phyloP scores from a whole-genome alignment of 495 filamentous ascomycete species.

The Xylaria palmicola region DNA sequence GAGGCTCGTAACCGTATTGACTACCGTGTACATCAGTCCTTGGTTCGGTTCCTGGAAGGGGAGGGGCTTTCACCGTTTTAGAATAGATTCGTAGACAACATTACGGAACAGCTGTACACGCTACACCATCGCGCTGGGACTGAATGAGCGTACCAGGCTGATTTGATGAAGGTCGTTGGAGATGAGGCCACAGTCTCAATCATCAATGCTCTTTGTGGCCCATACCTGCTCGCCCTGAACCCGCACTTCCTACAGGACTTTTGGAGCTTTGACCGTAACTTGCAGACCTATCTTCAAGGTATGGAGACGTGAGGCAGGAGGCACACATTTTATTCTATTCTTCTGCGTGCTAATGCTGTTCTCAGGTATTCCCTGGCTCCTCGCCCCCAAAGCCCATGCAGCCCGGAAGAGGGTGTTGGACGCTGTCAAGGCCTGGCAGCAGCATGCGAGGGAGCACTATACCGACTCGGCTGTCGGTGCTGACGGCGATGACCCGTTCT shows the following conservation, averaged over 20 bases:
- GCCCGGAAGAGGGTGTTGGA: constrained; percentile 23
- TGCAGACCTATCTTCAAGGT: constrained; percentile 32
- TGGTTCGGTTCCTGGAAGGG: constrained; percentile 22
- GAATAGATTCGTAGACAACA: constrained; percentile 19
- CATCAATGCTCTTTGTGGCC: constrained; percentile 31
- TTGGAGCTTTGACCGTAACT: constrained; percentile 31
- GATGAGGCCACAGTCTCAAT: constrained; percentile 25
- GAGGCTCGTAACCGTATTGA: constrained; percentile 28
- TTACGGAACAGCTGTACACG: constrained; percentile 18
- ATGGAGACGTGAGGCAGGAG: background rate
- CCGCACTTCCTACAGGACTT: constrained; percentile 30
- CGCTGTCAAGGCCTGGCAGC: constrained; percentile 29
- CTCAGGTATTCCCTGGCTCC: constrained; percentile 25
- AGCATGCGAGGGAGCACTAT: constrained; percentile 28
- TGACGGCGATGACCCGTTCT: constrained; percentile 33
- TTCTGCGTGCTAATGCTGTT: background rate
- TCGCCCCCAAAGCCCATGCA: constrained; percentile 26
- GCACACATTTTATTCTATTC: no score
- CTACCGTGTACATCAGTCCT: constrained; percentile 21
- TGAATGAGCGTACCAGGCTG: constrained; percentile 20
- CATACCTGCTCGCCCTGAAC: constrained; percentile 25
- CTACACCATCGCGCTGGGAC: constrained; percentile 13
- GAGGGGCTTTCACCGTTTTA: constrained; percentile 24
- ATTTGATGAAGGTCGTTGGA: constrained; percentile 27
- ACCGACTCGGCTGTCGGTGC: constrained; percentile 8